Percentiles rank a stretch among this genome's conserved stretches.
Evolutionary conservation across 2,329 filamentous ascomycete species (phyloP).

Genomic region (Aureobasidium lini): DNA sequence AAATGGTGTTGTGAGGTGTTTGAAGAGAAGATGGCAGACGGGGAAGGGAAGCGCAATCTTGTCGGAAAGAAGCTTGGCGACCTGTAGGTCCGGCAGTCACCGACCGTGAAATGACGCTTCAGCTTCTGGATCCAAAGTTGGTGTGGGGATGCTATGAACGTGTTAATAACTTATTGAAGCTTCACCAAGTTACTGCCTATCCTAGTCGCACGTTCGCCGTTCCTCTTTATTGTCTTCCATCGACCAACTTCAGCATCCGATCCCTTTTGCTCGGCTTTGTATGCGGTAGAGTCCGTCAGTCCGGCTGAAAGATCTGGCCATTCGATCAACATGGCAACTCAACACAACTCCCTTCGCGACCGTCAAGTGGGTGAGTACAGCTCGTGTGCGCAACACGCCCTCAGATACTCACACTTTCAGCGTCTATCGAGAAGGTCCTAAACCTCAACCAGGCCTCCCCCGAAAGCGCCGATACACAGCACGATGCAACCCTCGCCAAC

Average conservation of each 20-base stretch:
- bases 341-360: conserved; percentile 56
- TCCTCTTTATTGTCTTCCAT: neutral
- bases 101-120: neutral
- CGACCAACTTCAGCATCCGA: neutral
- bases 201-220: neutral
- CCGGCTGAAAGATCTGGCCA: neutral
- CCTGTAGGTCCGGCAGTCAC: neutral
- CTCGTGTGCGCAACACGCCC: neutral
- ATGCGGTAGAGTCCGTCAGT: neutral
- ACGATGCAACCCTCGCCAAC: conserved; percentile 55
- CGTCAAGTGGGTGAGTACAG: conserved; percentile 58
- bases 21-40: neutral
- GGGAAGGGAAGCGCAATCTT: conserved; percentile 1
- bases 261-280: neutral
- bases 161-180: conserved; percentile 11
- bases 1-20: conserved; percentile 2
- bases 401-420: conserved; percentile 41
- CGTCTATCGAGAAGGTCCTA: conserved; percentile 88
- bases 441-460: conserved; percentile 75
- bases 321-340: conserved; percentile 45
- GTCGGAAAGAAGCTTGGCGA: conserved; percentile 3
- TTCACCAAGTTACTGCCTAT: neutral
- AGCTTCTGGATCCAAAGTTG: neutral
- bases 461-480: conserved; percentile 47
- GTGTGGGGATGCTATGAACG: conserved; percentile 1